phyloP scores from a whole-genome alignment of 179 eudicot genomes.

The Corrigiola litoralis region DNA sequence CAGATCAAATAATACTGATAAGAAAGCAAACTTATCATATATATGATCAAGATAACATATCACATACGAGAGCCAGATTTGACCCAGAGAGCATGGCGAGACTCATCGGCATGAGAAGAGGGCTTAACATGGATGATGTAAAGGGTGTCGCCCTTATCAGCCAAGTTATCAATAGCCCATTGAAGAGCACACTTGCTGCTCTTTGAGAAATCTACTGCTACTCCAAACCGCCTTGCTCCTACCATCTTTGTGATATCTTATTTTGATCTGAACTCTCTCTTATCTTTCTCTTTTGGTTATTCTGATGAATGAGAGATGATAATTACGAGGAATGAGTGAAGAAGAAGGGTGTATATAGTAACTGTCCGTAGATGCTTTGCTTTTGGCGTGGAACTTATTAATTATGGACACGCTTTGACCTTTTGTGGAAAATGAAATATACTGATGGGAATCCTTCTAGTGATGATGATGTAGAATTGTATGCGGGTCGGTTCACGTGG shows the following conservation, averaged over 20 bases:
- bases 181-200: conserved; percentile 70
- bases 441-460: background rate
- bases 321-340: no score
- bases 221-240: conserved; percentile 52
- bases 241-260: conserved; percentile 20
- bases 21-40: no score
- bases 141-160: conserved; percentile 54
- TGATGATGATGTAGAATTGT: background rate
- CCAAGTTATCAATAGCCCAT: conserved; percentile 79
- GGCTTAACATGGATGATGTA: conserved; percentile 47
- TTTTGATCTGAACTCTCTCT: background rate
- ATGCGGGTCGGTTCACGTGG: background rate
- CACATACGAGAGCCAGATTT: conserved; percentile 43
- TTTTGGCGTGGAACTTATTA: no score
- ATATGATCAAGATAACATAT: background rate
- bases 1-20: no score
- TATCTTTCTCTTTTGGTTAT: background rate
- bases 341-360: no score
- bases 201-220: conserved; percentile 81
- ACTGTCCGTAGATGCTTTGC: no score
- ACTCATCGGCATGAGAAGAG: conserved; percentile 26
- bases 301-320: no score
- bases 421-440: no score
- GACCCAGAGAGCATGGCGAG: conserved; percentile 33
- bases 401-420: no score